Conservation (phyloP, 345 rosid genomes). For the Arabis alpina region DNA sequence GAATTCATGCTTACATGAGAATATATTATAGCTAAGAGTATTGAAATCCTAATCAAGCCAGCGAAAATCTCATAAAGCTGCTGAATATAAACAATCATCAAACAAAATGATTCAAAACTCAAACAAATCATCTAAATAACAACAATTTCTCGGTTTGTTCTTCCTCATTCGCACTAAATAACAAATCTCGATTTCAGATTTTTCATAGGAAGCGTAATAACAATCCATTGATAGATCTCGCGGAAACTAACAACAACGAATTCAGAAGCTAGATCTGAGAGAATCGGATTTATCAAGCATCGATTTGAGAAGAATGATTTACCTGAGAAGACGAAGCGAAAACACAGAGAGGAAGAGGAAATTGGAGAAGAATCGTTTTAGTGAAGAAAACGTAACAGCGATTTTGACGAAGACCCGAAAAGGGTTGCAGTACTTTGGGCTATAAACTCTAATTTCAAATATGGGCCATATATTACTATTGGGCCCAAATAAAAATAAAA, state of each 20-base stretch:
- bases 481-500: too few relatives aligned
- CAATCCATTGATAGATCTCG: constrained; percentile 28
- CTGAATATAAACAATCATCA: background rate
- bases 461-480: background rate
- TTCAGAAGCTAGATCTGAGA: constrained; percentile 19
- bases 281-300: background rate
- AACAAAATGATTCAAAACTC: background rate
- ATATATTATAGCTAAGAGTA: too few relatives aligned
- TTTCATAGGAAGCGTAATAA: background rate
- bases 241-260: background rate
- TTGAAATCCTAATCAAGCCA: background rate
- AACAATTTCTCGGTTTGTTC: background rate
- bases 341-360: constrained; percentile 11
- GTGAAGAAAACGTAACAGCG: background rate
- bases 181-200: background rate
- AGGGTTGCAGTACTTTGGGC: background rate
- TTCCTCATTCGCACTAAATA: too few relatives aligned
- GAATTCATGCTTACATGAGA: background rate
- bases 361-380: constrained; percentile 7
- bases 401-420: background rate
- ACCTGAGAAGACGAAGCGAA: constrained; percentile 37
- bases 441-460: background rate
- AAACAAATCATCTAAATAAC: background rate
- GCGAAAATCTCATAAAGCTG: background rate
- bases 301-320: constrained; percentile 3